phyloP scores from a whole-genome alignment of 306 rosid genomes.

The Vigna trinervia region DNA sequence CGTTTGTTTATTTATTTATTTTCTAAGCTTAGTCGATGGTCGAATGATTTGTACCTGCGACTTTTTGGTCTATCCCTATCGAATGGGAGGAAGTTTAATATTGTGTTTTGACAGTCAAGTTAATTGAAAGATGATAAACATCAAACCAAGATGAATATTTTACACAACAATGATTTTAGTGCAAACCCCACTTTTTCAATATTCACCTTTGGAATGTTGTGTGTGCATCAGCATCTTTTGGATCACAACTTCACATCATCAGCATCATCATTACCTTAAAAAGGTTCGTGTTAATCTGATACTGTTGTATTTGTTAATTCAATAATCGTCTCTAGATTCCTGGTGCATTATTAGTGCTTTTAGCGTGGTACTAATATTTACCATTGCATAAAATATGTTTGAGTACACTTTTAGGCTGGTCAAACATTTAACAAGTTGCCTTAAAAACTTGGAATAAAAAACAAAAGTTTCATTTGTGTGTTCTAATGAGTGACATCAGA shows the following conservation, averaged over 20 bases:
- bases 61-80: slow-evolving; percentile 3
- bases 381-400: no score
- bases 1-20: neutral
- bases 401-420: no score
- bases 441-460: no score
- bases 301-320: slow-evolving; percentile 16
- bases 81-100: neutral
- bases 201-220: neutral
- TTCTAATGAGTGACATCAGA: no score
- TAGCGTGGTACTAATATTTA: neutral
- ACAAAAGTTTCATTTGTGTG: no score
- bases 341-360: neutral
- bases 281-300: slow-evolving; percentile 15
- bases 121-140: slow-evolving; percentile 42
- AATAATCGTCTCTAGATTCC: neutral
- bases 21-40: slow-evolving; percentile 37
- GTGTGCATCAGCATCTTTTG: slow-evolving; percentile 28
- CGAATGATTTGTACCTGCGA: neutral
- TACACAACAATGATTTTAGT: neutral
- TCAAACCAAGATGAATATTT: neutral
- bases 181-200: slow-evolving; percentile 33
- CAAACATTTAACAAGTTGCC: no score
- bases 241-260: slow-evolving; percentile 10
- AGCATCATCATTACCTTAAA: slow-evolving; percentile 5
- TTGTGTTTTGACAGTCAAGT: slow-evolving; percentile 13